Base-by-base conservation (phyloP, 2,329 filamentous ascomycete genomes). In the Didymella pinodella region DNA sequence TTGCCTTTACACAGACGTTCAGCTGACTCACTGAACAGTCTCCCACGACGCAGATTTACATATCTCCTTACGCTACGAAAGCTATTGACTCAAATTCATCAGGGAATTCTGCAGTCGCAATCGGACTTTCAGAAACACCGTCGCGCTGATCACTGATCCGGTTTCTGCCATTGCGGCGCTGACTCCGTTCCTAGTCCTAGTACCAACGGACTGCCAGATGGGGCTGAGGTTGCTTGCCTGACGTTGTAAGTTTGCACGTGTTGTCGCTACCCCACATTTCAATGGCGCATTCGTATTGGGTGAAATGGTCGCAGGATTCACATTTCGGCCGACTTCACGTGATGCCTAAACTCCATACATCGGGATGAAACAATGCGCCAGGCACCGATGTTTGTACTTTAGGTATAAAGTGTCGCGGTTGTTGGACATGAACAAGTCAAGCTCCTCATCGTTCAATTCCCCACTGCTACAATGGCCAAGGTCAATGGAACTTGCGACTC, bases 401-500 rank as follows among this genome's bases (percentile, higher is more conserved):
- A 22, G 22, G 22, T 22, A 22, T 22, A 22, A 22, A 22, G 22
- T 2, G 22, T 22, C 22, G 22, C 2, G 22, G 22, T 22, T n/a
- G 26, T 44, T 31, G 7, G 12, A 34, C 22, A 41, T 32, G 26
- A 41, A 12, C 41, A 25, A n/a, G n/a, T 32, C 25, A 18, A 40
- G 4, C 20, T 44, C 32, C 22, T 31, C 20, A 12, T 8, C 6
- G 7, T 31, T 36, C 22, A 40, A 22, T n/a, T 2, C 8, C 4
- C 10, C 32, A 18, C 10, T 20, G 26, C 20, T 25, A 58, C 47
- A 38, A 64, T 64, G 62, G 54, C 50, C 4, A 57, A 59, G 54
- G 59, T 68, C 29, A 48, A 57, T 12, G 66, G 66, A 18, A 62
- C 34, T 6, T 63, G 54, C 53, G 60, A 65, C 2, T 38, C 59